phyloP scores from a whole-genome alignment of 495 filamentous ascomycete genomes.

The Aspergillus cavernicola region DNA sequence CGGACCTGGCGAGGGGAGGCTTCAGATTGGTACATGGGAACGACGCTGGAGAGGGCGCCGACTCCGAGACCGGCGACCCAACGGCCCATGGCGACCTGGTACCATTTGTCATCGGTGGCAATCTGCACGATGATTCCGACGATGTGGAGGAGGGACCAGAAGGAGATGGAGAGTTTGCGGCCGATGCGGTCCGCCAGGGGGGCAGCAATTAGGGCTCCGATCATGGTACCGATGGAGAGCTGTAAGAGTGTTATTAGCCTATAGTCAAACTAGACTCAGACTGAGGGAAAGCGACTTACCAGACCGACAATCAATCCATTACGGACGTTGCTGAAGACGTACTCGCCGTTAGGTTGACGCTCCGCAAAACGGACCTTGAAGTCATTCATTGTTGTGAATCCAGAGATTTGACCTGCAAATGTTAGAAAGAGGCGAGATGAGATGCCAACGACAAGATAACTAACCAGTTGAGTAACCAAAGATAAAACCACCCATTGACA shows the following conservation, averaged over 20 bases:
- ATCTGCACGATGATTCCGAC: conserved; percentile 69
- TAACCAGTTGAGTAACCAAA: conserved; percentile 69
- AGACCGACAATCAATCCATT: conserved; percentile 56
- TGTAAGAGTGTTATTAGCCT: conserved; percentile 18
- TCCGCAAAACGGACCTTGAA: conserved; percentile 47
- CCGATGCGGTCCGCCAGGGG: conserved; percentile 53
- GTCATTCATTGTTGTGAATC: conserved; percentile 60
- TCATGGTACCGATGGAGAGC: conserved; percentile 64
- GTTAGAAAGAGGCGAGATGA: not conserved
- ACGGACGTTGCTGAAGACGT: conserved; percentile 51
- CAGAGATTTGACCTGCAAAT: conserved; percentile 48
- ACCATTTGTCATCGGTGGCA: conserved; percentile 52
- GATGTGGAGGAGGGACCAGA: conserved; percentile 60
- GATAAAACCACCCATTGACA: conserved; percentile 71
- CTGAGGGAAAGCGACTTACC: conserved; percentile 28
- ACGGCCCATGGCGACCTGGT: conserved; percentile 52
- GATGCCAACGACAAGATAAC: not conserved
- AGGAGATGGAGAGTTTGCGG: conserved; percentile 48
- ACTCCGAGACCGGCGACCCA: conserved; percentile 66
- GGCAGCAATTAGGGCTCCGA: conserved; percentile 62
- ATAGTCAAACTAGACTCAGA: not conserved
- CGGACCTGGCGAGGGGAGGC: conserved; percentile 62
- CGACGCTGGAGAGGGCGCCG: conserved; percentile 64
- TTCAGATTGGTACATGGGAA: conserved; percentile 73
- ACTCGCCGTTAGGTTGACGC: conserved; percentile 29